Evolutionary conservation across 1,284 basidiomycete genomes (phyloP).

Genomic region (Rhodotorula sp.): DNA sequence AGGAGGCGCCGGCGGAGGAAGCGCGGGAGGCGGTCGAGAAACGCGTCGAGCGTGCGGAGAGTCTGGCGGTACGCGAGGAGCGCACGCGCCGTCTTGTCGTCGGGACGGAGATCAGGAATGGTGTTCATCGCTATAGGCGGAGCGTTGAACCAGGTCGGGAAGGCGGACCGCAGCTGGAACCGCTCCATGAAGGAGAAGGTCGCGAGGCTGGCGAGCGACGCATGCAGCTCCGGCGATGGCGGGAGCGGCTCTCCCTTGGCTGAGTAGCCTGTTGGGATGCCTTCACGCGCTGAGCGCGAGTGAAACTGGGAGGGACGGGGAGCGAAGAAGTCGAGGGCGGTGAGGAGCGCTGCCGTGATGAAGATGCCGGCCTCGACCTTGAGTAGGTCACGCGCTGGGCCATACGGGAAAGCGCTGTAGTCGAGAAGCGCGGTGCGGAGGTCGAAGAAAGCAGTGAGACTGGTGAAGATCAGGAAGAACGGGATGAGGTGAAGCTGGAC

Average conservation of each 20-base stretch:
- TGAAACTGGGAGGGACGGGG: constrained; percentile 44
- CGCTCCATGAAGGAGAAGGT: constrained; percentile 53
- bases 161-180: constrained; percentile 31
- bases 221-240: constrained; percentile 40
- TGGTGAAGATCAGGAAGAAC: constrained; percentile 48
- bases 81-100: constrained; percentile 55
- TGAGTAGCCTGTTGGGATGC: background rate
- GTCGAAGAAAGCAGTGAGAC: constrained; percentile 48
- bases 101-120: constrained; percentile 57
- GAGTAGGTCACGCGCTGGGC: constrained; percentile 25
- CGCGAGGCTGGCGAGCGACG: constrained; percentile 49
- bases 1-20: constrained; percentile 16
- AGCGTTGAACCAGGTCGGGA: constrained; percentile 9
- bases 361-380: constrained; percentile 44
- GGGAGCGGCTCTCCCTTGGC: constrained; percentile 10
- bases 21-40: constrained; percentile 15
- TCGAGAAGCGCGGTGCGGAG: constrained; percentile 48
- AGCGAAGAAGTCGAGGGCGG: constrained; percentile 50
- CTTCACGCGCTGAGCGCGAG: constrained; percentile 12
- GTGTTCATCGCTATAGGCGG: constrained; percentile 46
- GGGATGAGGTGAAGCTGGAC: constrained; percentile 48
- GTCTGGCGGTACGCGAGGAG: constrained; percentile 52
- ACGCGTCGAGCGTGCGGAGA: constrained; percentile 37
- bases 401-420: constrained; percentile 39
- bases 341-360: constrained; percentile 46